Evolutionary conservation across 345 rosid species (phyloP).

Genomic region (Salix dunnii): DNA sequence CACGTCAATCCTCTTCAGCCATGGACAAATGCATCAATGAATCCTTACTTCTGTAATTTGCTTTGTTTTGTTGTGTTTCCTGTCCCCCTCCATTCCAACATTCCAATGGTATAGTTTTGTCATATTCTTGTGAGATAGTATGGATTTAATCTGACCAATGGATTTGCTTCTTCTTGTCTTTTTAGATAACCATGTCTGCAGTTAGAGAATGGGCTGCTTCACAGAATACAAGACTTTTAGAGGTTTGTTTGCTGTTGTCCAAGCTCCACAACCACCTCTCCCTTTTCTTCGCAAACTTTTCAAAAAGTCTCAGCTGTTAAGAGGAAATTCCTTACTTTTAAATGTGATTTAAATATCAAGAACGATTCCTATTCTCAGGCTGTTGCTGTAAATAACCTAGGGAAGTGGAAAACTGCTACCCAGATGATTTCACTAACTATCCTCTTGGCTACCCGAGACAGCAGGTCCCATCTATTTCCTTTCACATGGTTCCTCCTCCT

Average conservation of each 20-base stretch:
- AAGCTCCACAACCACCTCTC: not conserved
- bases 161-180: slow-evolving; percentile 11
- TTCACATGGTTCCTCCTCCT: not conserved
- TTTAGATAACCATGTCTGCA: slow-evolving; percentile 97
- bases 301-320: not conserved
- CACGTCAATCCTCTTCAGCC: not conserved
- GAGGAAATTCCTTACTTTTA: not conserved
- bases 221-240: slow-evolving; percentile 67
- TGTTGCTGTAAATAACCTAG: slow-evolving; percentile 94
- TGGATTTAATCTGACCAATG: slow-evolving; percentile 8
- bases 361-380: slow-evolving; percentile 45
- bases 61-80: not conserved
- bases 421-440: slow-evolving; percentile 92
- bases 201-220: slow-evolving; percentile 99
- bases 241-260: slow-evolving; percentile 43
- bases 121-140: not conserved
- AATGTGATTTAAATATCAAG: not conserved
- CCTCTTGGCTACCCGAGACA: slow-evolving; percentile 79
- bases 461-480: slow-evolving; percentile 41
- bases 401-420: slow-evolving; percentile 98
- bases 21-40: not conserved
- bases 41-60: not conserved
- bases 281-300: not conserved
- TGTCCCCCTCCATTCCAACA: not conserved
- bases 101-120: not conserved